Base-by-base conservation (phyloP, 1,284 basidiomycete genomes). In the Moesziomyces sp. region DNA sequence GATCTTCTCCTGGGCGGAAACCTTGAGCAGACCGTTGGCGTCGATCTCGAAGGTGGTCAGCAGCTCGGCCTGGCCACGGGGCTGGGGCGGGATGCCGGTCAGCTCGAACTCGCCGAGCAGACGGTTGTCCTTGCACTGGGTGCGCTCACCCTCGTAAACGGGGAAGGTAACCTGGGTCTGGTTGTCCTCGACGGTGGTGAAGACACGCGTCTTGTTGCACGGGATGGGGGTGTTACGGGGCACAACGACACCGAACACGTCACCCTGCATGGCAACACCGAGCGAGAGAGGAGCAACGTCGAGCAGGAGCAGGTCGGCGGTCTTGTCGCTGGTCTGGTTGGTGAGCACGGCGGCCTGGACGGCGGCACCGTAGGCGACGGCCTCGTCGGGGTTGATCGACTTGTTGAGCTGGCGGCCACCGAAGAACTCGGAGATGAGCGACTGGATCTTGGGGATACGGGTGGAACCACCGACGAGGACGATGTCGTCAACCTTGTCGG, bases 381-480 rank as follows among this genome's bases (percentile, higher is more conserved):
- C 85, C 83, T 86, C 86, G 70, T 86, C 86, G 68, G 86, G 86
- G 86, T 86, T 86, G 84, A 86, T 86, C 55, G 93, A 94, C 90
- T 98, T 98, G 92, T 98, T 99, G 85, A 97, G 88, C 86, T 96
- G 92, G 84, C 94, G 94, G 72, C 94, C 94, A 86, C 92, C 92
- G 86, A 99, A 99, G 90, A 91, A 94, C 86, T 99, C 96, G 73
- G 95, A 98, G 66, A 99, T 94, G 70, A 99, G 91, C 30, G 93
- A 90, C 87, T 98, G 96, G 81, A 99, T 93, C 89, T 98, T 98
- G 83, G 96, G 96, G 86, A 99, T 99, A 90, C 97, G 96, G 79
- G 97, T 99, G 60, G 97, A 99, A 80, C 97, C 95, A 88, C 97
- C 96, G 80, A 99, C 96, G 23, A 99, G 93, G 85, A 99, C 97